These are phyloP conservation scores for Triangularia setosa DNA, from an alignment of 2,329 filamentous ascomycete species.

Conservation along the genomic window DNA sequence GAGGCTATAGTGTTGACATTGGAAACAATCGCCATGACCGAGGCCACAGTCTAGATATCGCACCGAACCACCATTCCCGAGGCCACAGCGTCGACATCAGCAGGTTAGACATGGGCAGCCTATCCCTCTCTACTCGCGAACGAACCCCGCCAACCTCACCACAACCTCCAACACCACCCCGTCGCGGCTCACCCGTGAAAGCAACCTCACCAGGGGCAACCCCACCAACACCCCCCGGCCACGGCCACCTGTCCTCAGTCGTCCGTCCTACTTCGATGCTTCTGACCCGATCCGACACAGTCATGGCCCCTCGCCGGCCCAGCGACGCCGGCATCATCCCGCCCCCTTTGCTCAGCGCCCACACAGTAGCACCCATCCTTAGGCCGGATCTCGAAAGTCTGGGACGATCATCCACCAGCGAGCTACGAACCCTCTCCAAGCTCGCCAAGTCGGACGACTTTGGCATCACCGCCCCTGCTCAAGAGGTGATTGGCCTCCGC, in stretches of 20 bases:
- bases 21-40: slow-evolving; percentile 46
- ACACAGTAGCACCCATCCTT: slow-evolving; percentile 44
- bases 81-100: slow-evolving; percentile 52
- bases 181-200: slow-evolving; percentile 29
- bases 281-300: slow-evolving; percentile 54
- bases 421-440: slow-evolving; percentile 81
- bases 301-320: slow-evolving; percentile 32
- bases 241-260: slow-evolving; percentile 40
- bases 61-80: slow-evolving; percentile 47
- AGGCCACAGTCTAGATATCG: slow-evolving; percentile 28
- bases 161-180: slow-evolving; percentile 37
- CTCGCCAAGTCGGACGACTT: slow-evolving; percentile 82
- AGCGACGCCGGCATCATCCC: slow-evolving; percentile 32
- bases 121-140: slow-evolving; percentile 47
- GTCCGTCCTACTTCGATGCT: slow-evolving; percentile 60
- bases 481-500: slow-evolving; percentile 83
- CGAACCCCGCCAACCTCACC: slow-evolving; percentile 29
- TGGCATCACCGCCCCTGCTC: slow-evolving; percentile 67
- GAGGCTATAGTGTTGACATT: slow-evolving; percentile 55
- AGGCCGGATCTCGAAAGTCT: slow-evolving; percentile 75
- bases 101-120: slow-evolving; percentile 58
- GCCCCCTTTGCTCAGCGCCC: slow-evolving; percentile 35
- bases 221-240: slow-evolving; percentile 29
- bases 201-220: background rate
- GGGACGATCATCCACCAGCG: slow-evolving; percentile 82